These are phyloP conservation scores for Daldinia sp. DNA, from an alignment of 2,329 filamentous ascomycete species.

Conservation along the genomic window DNA sequence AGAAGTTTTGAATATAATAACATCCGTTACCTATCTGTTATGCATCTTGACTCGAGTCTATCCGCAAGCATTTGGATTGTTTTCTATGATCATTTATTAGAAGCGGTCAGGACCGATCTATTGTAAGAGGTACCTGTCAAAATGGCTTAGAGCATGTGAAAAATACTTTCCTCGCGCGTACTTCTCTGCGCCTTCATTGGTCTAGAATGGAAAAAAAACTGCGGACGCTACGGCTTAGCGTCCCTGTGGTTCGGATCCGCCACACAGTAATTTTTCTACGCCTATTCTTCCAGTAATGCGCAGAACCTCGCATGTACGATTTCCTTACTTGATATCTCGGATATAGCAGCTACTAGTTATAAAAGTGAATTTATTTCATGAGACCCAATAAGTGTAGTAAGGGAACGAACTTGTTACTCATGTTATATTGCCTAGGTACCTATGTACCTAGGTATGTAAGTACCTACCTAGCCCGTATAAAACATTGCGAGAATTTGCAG, in stretches of 20 bases:
- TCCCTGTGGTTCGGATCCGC: slow-evolving; percentile 3
- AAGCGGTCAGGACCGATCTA: neutral
- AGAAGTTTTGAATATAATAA: neutral
- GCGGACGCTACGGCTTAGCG: slow-evolving; percentile 5
- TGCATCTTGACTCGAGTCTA: neutral
- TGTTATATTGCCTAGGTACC: too few relatives aligned
- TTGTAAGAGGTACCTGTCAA: neutral
- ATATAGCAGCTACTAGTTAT: too few relatives aligned
- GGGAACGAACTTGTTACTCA: too few relatives aligned
- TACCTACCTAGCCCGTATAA: too few relatives aligned
- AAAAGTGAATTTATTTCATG: too few relatives aligned
- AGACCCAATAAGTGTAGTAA: too few relatives aligned
- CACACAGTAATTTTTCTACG: too few relatives aligned
- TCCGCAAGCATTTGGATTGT: neutral
- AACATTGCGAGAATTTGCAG: too few relatives aligned
- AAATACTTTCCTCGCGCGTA: neutral
- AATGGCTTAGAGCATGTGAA: slow-evolving; percentile 11
- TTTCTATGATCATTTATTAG: neutral
- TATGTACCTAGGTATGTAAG: too few relatives aligned
- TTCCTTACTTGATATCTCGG: too few relatives aligned
- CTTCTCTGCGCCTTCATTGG: neutral
- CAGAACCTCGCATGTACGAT: neutral
- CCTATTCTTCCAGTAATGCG: neutral
- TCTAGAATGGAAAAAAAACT: slow-evolving; percentile 3
- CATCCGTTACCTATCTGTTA: neutral